Conservation (phyloP, 495 filamentous ascomycete genomes). For the Staphylotrichum longicolle region DNA sequence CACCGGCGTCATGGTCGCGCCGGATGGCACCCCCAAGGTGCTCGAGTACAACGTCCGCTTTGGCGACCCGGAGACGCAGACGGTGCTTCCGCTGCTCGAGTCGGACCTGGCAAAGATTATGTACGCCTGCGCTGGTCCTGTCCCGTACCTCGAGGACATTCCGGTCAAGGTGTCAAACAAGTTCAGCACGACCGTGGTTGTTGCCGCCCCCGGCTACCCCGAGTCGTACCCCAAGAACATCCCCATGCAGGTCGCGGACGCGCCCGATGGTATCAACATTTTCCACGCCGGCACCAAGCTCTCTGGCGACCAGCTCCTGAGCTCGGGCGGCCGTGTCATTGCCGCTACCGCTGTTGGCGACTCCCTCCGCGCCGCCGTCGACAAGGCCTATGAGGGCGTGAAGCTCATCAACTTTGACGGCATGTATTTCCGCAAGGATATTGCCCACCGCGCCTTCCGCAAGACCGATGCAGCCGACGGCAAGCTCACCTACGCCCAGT, state of each 20-base stretch:
- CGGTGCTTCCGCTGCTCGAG: conserved; percentile 79
- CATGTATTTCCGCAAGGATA: conserved; percentile 93
- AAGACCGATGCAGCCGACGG: conserved; percentile 33
- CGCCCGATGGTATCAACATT: conserved; percentile 58
- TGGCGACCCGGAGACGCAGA: conserved; percentile 95
- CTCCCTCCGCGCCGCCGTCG: conserved; percentile 72
- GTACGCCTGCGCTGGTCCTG: conserved; percentile 75
- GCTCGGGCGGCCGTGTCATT: conserved; percentile 86
- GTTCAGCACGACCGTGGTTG: conserved; percentile 87
- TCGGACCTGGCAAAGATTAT: conserved; percentile 90
- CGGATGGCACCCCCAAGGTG: conserved; percentile 71
- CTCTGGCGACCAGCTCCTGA: conserved; percentile 59
- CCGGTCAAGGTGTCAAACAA: conserved; percentile 62
- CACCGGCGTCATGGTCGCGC: conserved; percentile 94
- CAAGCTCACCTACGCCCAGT: conserved; percentile 84
- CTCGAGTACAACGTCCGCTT: conserved; percentile 98
- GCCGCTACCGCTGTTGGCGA: conserved; percentile 79
- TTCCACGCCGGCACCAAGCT: conserved; percentile 92
- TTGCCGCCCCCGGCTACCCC: conserved; percentile 94
- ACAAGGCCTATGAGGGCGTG: conserved; percentile 78
- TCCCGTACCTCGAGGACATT: conserved; percentile 68
- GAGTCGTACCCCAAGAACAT: conserved; percentile 79
- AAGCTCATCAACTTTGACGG: conserved; percentile 76
- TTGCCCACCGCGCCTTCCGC: conserved; percentile 70
- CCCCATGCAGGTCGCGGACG: conserved; percentile 56